Evolutionary conservation across 116 monocot species (phyloP).

Genomic region (Phalaenopsis hybrid): DNA sequence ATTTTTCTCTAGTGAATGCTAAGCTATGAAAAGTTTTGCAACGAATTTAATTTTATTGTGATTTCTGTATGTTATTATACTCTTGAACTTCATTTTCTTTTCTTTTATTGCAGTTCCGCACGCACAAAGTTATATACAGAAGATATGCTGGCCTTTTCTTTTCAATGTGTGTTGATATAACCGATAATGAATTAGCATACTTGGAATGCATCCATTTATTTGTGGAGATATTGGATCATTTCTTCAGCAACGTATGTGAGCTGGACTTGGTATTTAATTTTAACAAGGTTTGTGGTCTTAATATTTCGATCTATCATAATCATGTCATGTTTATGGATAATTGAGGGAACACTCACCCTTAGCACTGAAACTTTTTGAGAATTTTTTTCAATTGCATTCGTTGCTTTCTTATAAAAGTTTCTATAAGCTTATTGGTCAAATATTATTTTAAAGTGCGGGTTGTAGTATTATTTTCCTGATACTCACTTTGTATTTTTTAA

Average conservation of each 20-base stretch:
- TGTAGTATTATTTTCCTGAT: not conserved
- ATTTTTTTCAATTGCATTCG: not conserved
- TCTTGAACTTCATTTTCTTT: not conserved
- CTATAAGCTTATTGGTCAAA: not conserved
- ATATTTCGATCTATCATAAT: not conserved
- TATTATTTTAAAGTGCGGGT: not conserved
- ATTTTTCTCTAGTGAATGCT: not conserved
- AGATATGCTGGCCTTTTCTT: conserved; percentile 98
- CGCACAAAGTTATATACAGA: conserved; percentile 95
- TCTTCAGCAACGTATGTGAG: conserved; percentile 99
- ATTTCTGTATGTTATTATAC: not conserved
- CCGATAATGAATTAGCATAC: conserved; percentile 97
- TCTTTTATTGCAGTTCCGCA: conserved; percentile 75
- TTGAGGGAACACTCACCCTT: not conserved
- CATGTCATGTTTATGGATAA: not conserved
- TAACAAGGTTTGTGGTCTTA: conserved; percentile 59
- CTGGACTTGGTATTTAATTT: conserved; percentile 98
- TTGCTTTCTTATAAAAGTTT: not conserved
- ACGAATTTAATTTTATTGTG: not conserved
- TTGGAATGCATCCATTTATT: conserved; percentile 98
- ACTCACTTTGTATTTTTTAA: not conserved
- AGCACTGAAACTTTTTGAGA: not conserved
- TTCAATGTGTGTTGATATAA: conserved; percentile 98
- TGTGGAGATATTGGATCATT: conserved; percentile 99
- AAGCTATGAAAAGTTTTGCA: conserved; percentile 1